Conservation (phyloP, 139 green algal species). For the Klebsormidium nitens region DNA sequence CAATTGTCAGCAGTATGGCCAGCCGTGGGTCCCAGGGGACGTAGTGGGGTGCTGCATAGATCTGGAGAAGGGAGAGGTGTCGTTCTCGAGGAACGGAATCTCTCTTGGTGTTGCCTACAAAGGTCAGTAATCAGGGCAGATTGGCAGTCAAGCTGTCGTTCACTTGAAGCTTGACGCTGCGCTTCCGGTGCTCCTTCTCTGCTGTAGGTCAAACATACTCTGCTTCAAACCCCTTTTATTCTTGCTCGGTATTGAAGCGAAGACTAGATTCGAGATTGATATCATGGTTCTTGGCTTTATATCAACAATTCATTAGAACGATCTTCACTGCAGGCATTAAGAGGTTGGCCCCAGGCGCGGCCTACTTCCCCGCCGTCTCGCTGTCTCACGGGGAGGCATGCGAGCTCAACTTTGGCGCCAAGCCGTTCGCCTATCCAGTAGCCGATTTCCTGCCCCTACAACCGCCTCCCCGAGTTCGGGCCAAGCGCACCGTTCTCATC, state of each 20-base stretch:
- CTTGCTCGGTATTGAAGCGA: too few relatives aligned
- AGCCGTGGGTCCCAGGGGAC: conserved; percentile 68
- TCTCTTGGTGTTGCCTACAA: conserved; percentile 74
- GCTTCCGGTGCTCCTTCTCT: too few relatives aligned
- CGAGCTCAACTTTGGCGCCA: conserved; percentile 72
- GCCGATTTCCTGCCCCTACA: conserved; percentile 66
- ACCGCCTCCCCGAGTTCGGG: conserved; percentile 39
- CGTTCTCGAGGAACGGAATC: conserved; percentile 76
- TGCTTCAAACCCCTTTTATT: too few relatives aligned
- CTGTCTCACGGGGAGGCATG: conserved; percentile 71
- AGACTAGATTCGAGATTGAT: too few relatives aligned
- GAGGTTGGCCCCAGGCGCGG: conserved; percentile 50
- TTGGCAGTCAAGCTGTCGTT: too few relatives aligned
- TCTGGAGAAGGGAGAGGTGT: conserved; percentile 66
- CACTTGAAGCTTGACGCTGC: too few relatives aligned
- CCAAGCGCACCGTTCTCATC: too few relatives aligned
- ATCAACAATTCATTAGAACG: too few relatives aligned
- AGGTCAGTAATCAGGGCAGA: too few relatives aligned
- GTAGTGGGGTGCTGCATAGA: conserved; percentile 83
- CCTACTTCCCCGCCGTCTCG: conserved; percentile 77
- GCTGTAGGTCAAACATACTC: too few relatives aligned
- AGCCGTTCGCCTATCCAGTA: conserved; percentile 67
- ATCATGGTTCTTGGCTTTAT: too few relatives aligned
- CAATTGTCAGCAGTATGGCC: conserved; percentile 61
- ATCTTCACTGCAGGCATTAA: conserved; percentile 42